A percentile compares a stretch with the other conserved stretches of the same genome.
Evolutionary conservation across 2,329 filamentous ascomycete species (phyloP).

Genomic region (Pestalotiopsis sp.): DNA sequence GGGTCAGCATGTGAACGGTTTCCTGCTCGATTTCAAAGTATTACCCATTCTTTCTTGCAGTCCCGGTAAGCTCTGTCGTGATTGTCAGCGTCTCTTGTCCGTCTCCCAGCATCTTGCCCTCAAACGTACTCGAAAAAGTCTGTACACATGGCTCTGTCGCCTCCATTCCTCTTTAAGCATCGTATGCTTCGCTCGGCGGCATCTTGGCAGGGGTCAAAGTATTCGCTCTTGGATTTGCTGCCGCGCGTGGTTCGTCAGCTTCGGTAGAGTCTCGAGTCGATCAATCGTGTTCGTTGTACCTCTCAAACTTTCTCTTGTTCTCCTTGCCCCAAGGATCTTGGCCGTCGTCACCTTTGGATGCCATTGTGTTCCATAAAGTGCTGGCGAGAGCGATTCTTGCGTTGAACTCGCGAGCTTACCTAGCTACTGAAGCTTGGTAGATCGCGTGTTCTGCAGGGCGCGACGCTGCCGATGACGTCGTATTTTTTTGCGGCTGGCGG

Average conservation of each 20-base stretch:
- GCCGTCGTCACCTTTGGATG: constrained; percentile 21
- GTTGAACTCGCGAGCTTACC: neutral
- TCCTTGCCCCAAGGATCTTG: constrained; percentile 58
- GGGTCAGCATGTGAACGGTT: neutral
- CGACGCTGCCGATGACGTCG: too few relatives aligned
- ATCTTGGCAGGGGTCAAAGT: constrained; percentile 94
- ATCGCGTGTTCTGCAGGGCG: neutral
- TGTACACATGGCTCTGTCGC: constrained; percentile 84
- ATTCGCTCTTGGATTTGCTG: constrained; percentile 88
- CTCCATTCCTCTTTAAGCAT: constrained; percentile 86
- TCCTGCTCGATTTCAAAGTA: constrained; percentile 18
- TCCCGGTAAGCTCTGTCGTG: constrained; percentile 79
- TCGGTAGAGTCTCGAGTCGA: neutral
- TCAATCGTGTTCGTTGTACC: constrained; percentile 43
- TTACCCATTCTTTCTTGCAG: constrained; percentile 93
- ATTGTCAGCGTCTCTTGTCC: constrained; percentile 14
- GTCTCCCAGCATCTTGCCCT: neutral
- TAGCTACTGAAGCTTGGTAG: neutral
- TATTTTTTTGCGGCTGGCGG: too few relatives aligned
- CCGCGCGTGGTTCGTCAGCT: constrained; percentile 2
- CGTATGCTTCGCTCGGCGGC: constrained; percentile 82
- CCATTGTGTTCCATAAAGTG: constrained; percentile 23
- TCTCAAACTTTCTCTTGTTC: constrained; percentile 65
- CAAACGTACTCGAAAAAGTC: constrained; percentile 90
- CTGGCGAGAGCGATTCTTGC: neutral